Conservation (phyloP, 2,329 filamentous ascomycete genomes). For the Fulvia fulva region DNA sequence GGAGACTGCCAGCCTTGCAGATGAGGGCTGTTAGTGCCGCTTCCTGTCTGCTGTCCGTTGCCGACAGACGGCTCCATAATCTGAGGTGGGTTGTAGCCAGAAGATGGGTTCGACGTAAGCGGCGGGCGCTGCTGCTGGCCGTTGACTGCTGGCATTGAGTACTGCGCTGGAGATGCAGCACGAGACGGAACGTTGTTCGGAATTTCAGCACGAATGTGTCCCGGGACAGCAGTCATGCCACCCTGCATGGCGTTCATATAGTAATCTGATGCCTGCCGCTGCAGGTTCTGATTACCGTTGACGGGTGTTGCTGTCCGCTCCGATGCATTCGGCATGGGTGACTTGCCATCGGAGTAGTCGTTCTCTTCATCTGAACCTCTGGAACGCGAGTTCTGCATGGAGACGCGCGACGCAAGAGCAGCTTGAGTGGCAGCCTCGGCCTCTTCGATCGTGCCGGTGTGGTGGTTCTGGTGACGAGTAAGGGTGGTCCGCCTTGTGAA, state of each 20-base stretch:
- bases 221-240: slow-evolving; percentile 55
- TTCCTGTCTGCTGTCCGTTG: slow-evolving; percentile 70
- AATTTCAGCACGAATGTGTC: slow-evolving; percentile 74
- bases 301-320: slow-evolving; percentile 75
- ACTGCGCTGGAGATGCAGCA: slow-evolving; percentile 59
- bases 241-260: slow-evolving; percentile 71
- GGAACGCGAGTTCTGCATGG: slow-evolving; percentile 44
- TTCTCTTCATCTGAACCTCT: slow-evolving; percentile 64
- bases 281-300: slow-evolving; percentile 63
- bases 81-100: slow-evolving; percentile 72
- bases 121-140: slow-evolving; percentile 49
- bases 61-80: slow-evolving; percentile 78
- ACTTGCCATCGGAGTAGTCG: slow-evolving; percentile 66
- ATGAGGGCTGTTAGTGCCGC: slow-evolving; percentile 80
- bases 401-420: slow-evolving; percentile 62
- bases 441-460: slow-evolving; percentile 92
- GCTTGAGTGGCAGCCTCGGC: slow-evolving; percentile 84
- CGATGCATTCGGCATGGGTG: slow-evolving; percentile 74
- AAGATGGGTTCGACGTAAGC: slow-evolving; percentile 75
- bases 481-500: slow-evolving; percentile 94
- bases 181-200: slow-evolving; percentile 59
- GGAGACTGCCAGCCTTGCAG: slow-evolving; percentile 86
- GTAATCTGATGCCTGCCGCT: slow-evolving; percentile 65
- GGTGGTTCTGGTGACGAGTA: slow-evolving; percentile 92
- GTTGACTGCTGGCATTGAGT: slow-evolving; percentile 50